These are phyloP conservation scores for Phytophthora tubulina DNA, from an alignment of 352 stramenopile genomes.

Conservation along the genomic window DNA sequence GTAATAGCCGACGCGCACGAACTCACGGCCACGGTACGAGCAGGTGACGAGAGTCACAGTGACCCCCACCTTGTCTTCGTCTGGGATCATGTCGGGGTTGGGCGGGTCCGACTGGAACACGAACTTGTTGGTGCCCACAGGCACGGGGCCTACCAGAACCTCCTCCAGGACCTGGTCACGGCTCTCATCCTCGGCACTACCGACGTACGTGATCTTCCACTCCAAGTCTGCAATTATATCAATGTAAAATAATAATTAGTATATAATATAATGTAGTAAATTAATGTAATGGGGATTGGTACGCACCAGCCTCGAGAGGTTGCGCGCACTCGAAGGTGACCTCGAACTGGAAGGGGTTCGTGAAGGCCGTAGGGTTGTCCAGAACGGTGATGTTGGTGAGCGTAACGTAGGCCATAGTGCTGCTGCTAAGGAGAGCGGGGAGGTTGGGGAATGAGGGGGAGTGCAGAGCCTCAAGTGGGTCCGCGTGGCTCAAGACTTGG, in stretches of 20 bases:
- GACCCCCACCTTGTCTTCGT: constrained; percentile 98
- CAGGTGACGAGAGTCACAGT: constrained; percentile 99
- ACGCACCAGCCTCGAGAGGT: constrained; percentile 93
- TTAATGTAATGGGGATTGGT: not conserved
- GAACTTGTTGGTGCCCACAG: constrained; percentile 99
- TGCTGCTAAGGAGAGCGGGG: constrained; percentile 6
- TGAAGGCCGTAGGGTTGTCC: constrained; percentile 98
- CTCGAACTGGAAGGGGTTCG: constrained; percentile 99
- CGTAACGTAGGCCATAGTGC: constrained; percentile 87
- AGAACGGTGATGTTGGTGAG: constrained; percentile 97
- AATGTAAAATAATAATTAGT: constrained; percentile 5
- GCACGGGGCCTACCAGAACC: constrained; percentile 98
- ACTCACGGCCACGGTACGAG: constrained; percentile 97
- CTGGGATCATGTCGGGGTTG: constrained; percentile 92
- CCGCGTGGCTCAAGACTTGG: constrained; percentile 15
- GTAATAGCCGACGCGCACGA: constrained; percentile 98
- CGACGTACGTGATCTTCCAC: constrained; percentile 99
- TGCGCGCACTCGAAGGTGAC: constrained; percentile 99
- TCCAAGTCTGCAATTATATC: constrained; percentile 91
- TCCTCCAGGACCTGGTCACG: constrained; percentile 98
- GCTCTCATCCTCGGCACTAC: constrained; percentile 95
- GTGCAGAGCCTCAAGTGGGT: not conserved
- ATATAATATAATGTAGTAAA: not conserved
- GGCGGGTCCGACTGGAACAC: constrained; percentile 96
- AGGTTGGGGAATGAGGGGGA: constrained; percentile 21